Evolutionary conservation across 805 yeast species (phyloP).

Genomic region (Priceomyces castillae): DNA sequence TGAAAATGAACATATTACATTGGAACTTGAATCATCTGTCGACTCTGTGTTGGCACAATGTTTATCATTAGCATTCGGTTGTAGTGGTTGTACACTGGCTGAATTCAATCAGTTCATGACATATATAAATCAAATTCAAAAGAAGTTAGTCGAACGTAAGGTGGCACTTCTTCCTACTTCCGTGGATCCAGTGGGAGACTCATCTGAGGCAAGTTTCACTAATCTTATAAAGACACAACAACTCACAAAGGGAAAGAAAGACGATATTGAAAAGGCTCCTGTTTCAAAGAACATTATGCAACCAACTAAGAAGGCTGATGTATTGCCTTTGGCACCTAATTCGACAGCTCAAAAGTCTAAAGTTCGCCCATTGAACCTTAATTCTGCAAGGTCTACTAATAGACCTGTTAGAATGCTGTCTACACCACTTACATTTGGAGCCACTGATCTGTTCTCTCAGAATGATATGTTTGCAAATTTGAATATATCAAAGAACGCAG

Average conservation of each 20-base stretch:
- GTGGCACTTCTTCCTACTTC: constrained; percentile 5
- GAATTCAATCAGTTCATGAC: constrained; percentile 33
- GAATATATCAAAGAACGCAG: constrained; percentile 13
- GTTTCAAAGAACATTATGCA: constrained; percentile 20
- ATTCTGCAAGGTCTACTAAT: constrained; percentile 5
- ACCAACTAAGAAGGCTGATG: constrained; percentile 8
- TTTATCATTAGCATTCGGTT: constrained; percentile 33
- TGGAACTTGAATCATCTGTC: constrained; percentile 28
- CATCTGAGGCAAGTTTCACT: constrained; percentile 19
- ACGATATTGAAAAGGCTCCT: constrained; percentile 22
- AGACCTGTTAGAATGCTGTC: constrained; percentile 8
- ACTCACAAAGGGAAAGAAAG: constrained; percentile 21
- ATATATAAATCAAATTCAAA: constrained; percentile 21
- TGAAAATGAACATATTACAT: constrained; percentile 33
- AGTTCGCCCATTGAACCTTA: constrained; percentile 5
- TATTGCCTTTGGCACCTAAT: neutral
- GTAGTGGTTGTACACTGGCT: constrained; percentile 32
- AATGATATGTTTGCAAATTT: constrained; percentile 19
- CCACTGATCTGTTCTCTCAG: constrained; percentile 13
- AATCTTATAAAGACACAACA: constrained; percentile 30
- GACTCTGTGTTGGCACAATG: constrained; percentile 32
- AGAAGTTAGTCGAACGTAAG: constrained; percentile 17
- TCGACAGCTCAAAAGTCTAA: neutral
- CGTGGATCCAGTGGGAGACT: neutral
- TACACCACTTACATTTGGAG: constrained; percentile 22